Evolutionary conservation across 192 early-diverging fungal genomes (phyloP).

Genomic region (Thamnidium elegans): DNA sequence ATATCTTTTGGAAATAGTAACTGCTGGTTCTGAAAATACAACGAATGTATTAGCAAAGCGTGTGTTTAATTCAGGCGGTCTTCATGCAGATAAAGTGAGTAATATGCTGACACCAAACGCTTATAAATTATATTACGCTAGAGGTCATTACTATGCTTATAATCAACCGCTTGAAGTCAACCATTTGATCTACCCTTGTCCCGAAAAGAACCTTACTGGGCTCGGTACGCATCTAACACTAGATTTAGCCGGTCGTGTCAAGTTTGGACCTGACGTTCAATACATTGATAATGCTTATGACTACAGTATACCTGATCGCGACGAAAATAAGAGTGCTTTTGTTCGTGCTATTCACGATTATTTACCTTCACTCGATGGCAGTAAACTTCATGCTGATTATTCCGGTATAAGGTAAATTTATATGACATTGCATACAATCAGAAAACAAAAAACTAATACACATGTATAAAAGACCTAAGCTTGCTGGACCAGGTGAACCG

Average conservation of each 20-base stretch:
- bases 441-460: not conserved
- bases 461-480: slow-evolving; percentile 79
- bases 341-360: slow-evolving; percentile 58
- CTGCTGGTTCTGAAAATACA: slow-evolving; percentile 41
- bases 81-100: slow-evolving; percentile 66
- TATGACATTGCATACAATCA: not conserved
- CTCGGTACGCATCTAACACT: slow-evolving; percentile 80
- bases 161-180: slow-evolving; percentile 38
- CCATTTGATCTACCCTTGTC: slow-evolving; percentile 79
- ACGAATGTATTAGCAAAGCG: slow-evolving; percentile 50
- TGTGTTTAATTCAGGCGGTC: slow-evolving; percentile 79
- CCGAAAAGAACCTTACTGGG: slow-evolving; percentile 64
- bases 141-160: slow-evolving; percentile 78
- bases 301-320: slow-evolving; percentile 45
- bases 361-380: slow-evolving; percentile 52
- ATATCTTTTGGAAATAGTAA: slow-evolving; percentile 52
- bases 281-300: slow-evolving; percentile 58
- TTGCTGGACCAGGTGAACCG: slow-evolving; percentile 64
- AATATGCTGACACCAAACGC: slow-evolving; percentile 32
- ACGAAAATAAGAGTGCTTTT: slow-evolving; percentile 44
- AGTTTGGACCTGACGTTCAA: slow-evolving; percentile 78
- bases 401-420: slow-evolving; percentile 67
- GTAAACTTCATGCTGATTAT: slow-evolving; percentile 68
- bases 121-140: slow-evolving; percentile 70
- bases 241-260: slow-evolving; percentile 70